Evolutionary conservation across 2,329 filamentous ascomycete species (phyloP), one percentile per base, ranked within the genome.

Genomic region (Aspergillus puulaauensis): DNA sequence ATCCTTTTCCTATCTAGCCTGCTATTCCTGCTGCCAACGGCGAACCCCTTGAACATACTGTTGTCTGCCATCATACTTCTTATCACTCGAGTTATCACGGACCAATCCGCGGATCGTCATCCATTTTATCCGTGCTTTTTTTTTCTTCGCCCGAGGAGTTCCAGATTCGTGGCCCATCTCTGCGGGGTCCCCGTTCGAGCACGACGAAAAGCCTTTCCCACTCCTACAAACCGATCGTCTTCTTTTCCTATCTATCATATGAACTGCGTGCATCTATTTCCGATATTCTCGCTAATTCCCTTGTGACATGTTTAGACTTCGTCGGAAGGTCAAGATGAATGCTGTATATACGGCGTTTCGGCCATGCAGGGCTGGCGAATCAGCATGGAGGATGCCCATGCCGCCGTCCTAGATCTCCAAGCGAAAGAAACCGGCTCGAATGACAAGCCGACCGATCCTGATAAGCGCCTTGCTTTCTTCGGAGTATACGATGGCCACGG

Each of bases 351-450:
- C 77, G 95, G 95, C 73, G 87, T 98, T 66, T 99, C 95, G 66
- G 92, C 92, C 78, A 99, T 99, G 95, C 95, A 99, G 80, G 95
- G 95, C 82, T 99, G 95, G 95, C 90, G 95, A 80, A 98, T 99
- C 80, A 96, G 91, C 82, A 99, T 99, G 95, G 95, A 99, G 77
- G 95, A 99, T 75, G 88, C 95, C 63, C 95, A 99, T 80, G 91
- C 90, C 61, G 85, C 90, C 56, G 81, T 98, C 52, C 89, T 99
- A 73, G 91, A 98, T 77, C 86, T 98, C 66, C 86, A 95, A 70
- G 81, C 86, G 60, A 80, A 82, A 61, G 79, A 79, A 67, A 64
- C 59, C 19, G 77, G 77, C 37, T 74, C 81, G 61, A 80, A 83
- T 47, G 76, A 79, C 63, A 77, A 80, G 67, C 83, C 88, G 67